Evolutionary conservation across 2,329 filamentous ascomycete species (phyloP), one percentile per base, ranked within the genome.

Genomic region (Leptodontidium sp.): DNA sequence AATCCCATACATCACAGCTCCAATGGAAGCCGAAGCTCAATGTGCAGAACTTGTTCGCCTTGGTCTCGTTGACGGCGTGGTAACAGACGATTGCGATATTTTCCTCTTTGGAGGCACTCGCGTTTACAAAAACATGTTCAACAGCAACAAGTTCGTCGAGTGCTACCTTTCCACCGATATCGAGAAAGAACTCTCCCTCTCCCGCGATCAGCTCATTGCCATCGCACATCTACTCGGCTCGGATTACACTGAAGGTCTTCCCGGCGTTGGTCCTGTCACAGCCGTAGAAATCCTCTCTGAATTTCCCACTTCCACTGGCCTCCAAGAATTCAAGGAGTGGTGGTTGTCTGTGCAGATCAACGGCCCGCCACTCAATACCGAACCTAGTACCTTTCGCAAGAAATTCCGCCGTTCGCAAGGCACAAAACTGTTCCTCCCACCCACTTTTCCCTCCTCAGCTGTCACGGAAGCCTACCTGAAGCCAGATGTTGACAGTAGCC

Each of bases 51-150:
- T 99, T 4, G 94, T 99, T 0, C 83, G 82, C 0, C 84, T 98
- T 0, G 93, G 93, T 0, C 88, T 98, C 0, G 97, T 99, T 9
- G 97, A 99, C 78, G 96, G 97, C 14, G 97, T 99, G 70, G 94
- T 99, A 38, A 99, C 97, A 0, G 96, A 99, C 76, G 96, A 99
- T 78, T 97, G 92, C 2, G 96, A 99, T 83, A 97, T 91, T 0
- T 99, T 99, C 77, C 87, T 99, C 0, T 99, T 99, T 79, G 97
- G 96, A 21, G 97, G 96, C 47, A 99, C 94, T 0, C 87, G 95
- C 21, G 92, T 99, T 26, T 99, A 99, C 85, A 99, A 99, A 80
- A 99, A 99, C 83, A 97, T 99, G 94, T 99, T 99, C 85, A 99
- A 98, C 80, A 91, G 93, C 75, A 96, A 96, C 80, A 99, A 99